A percentile compares a stretch with the other conserved stretches of the same genome.
Evolutionary conservation across 768 basidiomycete genomes (phyloP).

Genomic region (Tulasnella calospora): DNA sequence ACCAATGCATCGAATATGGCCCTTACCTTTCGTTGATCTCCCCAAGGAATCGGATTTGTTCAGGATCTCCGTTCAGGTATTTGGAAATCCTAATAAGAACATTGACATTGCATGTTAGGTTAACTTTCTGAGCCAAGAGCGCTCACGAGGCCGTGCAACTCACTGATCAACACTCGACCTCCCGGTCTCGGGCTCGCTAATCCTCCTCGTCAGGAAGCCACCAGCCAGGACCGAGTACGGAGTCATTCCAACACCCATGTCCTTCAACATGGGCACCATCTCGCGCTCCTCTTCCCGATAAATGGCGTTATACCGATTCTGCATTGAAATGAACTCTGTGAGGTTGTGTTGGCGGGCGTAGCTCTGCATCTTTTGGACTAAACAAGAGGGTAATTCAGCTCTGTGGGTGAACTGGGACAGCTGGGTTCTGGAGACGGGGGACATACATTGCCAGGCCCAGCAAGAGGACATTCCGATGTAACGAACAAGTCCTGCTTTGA

Average conservation of each 20-base stretch:
- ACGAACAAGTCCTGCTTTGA: conserved; percentile 47
- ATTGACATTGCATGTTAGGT: too few species aligned
- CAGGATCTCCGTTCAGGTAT: conserved; percentile 7
- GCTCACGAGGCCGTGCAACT: background rate
- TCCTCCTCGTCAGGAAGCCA: background rate
- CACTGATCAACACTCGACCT: background rate
- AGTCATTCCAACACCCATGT: conserved; percentile 31
- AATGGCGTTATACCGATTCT: conserved; percentile 16
- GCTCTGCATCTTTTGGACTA: conserved; percentile 21
- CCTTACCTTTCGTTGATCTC: conserved; percentile 11
- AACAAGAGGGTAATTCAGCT: background rate
- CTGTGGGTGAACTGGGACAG: background rate
- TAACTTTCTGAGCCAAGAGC: background rate
- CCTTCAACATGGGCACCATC: conserved; percentile 15
- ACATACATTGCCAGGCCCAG: conserved; percentile 26
- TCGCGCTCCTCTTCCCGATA: conserved; percentile 23
- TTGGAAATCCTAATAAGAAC: background rate
- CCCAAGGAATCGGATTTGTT: background rate
- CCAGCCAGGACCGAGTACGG: conserved; percentile 24
- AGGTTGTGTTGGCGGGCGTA: conserved; percentile 27
- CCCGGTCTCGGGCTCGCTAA: background rate
- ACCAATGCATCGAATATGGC: too few species aligned
- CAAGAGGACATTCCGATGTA: conserved; percentile 36
- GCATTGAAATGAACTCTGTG: conserved; percentile 17
- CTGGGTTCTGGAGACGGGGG: background rate